Base-by-base conservation (phyloP, 768 basidiomycete genomes). In the Phylloporus sp. region DNA sequence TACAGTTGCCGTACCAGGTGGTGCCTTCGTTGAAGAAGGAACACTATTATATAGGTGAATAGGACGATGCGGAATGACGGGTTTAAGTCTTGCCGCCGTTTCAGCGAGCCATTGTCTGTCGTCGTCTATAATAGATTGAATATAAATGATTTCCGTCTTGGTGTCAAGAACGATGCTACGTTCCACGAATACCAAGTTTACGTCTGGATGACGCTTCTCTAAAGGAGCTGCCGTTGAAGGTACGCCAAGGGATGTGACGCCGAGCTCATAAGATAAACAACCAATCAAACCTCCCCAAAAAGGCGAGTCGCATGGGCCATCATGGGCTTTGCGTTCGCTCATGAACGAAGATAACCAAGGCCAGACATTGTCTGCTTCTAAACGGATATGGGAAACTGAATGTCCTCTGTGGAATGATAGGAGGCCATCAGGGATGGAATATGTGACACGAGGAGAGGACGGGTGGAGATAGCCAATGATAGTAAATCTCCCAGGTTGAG, bases 261-360 rank as follows among this genome's bases (percentile, higher is more conserved):
- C 91, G 16, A 91, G 73, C 65, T 91, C 91, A 61, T 92, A 93
- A 58, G 86, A 87, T 53, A 92, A 69, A 53, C 79, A 82, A 9
- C 91, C 91, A 22, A 91, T 68, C 13, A 92, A 72, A 22, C 91
- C 91, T 31, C 89, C 91, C 88, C 89, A 91, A 65, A 92, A 92
- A 0, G 89, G 90, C 39, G 82, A 65, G 10, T 81, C 75, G 7
- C 73, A 57, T 36, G 60, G 60, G 4, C 87, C 86, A 22, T 74
- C 74, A 22, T 58, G 53, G 9, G 76, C 80, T 52, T 72, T 75
- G 44, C 71, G 74, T 18, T 68, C 55, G 29, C 72, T 76, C 84
- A 90, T 88, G 69, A 85, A 90, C n/a, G 70, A 64, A 23, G 80
- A 76, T 22, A 90, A 70, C 87, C 87, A 92, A 34, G 80, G 70